Conservation (phyloP, 306 rosid genomes). For the Malus asiatica region DNA sequence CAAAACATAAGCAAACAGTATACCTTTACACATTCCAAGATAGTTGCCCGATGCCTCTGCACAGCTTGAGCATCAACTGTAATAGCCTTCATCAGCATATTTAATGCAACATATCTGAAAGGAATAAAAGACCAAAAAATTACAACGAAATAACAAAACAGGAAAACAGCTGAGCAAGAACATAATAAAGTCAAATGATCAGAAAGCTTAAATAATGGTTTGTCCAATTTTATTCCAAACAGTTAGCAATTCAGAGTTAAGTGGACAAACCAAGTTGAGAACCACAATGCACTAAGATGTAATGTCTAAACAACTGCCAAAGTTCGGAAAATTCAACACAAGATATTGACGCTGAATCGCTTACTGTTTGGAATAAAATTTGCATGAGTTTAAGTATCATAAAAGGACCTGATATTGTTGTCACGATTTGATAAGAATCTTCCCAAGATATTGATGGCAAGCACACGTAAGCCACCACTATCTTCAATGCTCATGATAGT, state of each 20-base stretch:
- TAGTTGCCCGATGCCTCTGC: slow-evolving; percentile 96
- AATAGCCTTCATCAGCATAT: slow-evolving; percentile 94
- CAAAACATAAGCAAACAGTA: slow-evolving; percentile 11
- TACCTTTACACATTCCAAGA: slow-evolving; percentile 98
- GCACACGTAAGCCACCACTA: slow-evolving; percentile 92
- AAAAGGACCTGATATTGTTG: slow-evolving; percentile 87
- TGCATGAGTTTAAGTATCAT: not conserved
- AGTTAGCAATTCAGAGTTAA: not conserved
- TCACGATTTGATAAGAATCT: slow-evolving; percentile 96
- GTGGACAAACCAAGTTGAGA: not conserved
- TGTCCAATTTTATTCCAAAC: not conserved
- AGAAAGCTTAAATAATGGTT: not conserved
- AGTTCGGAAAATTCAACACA: not conserved
- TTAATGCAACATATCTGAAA: slow-evolving; percentile 84
- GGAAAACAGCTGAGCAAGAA: not conserved
- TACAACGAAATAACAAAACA: not conserved
- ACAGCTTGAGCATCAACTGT: slow-evolving; percentile 94
- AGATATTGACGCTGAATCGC: too few relatives aligned
- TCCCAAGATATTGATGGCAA: slow-evolving; percentile 92
- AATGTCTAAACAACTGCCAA: not conserved
- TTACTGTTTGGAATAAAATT: not conserved
- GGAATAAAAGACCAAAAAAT: not conserved
- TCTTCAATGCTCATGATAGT: slow-evolving; percentile 98
- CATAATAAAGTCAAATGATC: not conserved
- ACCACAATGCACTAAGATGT: not conserved